phyloP scores from a whole-genome alignment of 208 protist species.

The Leishmania mexicana region DNA sequence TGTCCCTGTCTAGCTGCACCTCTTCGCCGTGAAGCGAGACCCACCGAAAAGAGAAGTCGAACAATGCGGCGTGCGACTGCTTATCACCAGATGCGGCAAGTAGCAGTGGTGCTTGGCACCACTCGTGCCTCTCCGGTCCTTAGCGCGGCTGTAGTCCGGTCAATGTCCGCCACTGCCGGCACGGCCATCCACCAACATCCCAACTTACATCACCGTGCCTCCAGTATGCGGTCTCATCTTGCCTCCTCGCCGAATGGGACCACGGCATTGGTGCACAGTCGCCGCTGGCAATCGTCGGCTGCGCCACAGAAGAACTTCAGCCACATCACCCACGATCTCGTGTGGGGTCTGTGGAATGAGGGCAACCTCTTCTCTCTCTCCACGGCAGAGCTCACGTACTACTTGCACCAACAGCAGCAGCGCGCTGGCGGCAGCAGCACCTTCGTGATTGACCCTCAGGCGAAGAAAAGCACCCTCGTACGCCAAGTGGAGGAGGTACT shows the following conservation, averaged over 20 bases:
- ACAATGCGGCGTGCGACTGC: not conserved
- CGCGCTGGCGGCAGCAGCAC: conserved; percentile 5
- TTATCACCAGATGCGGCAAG: not conserved
- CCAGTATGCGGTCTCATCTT: not conserved
- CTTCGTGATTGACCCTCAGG: conserved; percentile 26
- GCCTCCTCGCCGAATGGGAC: not conserved
- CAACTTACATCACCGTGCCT: not conserved
- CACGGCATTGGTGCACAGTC: not conserved
- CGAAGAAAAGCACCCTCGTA: conserved; percentile 87
- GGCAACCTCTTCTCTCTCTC: conserved; percentile 93
- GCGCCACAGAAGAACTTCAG: conserved; percentile 23
- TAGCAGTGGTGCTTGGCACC: not conserved
- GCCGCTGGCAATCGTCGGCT: conserved; percentile 22
- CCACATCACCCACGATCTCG: conserved; percentile 82
- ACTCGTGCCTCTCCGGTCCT: not conserved
- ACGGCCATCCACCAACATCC: not conserved
- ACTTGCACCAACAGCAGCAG: conserved; percentile 63
- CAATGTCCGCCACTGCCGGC: not conserved
- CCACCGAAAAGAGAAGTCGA: not conserved
- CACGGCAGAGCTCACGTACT: conserved; percentile 73
- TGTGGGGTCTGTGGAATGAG: conserved; percentile 93
- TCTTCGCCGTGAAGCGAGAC: not conserved
- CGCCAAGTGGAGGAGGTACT: conserved; percentile 88
- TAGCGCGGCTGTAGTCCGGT: not conserved
- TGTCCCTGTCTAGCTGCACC: not conserved